Conservation (phyloP, 1,139 yeast species). For the Chernovozyma aurita region DNA sequence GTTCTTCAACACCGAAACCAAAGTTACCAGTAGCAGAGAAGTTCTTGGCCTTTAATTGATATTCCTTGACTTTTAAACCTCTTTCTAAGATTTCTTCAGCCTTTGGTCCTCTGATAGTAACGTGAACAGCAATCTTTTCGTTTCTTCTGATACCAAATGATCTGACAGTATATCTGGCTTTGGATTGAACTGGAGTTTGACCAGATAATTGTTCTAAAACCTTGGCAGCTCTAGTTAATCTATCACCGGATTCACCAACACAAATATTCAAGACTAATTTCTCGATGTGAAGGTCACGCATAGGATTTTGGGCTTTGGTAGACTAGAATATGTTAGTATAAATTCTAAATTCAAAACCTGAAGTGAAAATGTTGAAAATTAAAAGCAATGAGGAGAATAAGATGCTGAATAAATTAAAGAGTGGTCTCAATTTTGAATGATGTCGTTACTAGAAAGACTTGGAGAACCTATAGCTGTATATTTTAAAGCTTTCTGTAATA, state of each 20-base stretch:
- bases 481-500: no score
- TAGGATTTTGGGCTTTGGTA: conserved; percentile 52
- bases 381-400: background rate
- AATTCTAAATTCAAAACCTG: background rate
- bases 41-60: conserved; percentile 91
- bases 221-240: conserved; percentile 99
- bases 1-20: conserved; percentile 99
- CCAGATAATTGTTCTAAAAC: conserved; percentile 99
- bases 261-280: conserved; percentile 99
- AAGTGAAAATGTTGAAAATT: background rate
- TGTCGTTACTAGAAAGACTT: no score
- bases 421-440: no score
- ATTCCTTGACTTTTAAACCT: conserved; percentile 99
- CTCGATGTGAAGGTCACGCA: conserved; percentile 99
- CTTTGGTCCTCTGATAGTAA: conserved; percentile 99
- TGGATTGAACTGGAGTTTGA: conserved; percentile 99
- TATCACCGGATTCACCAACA: conserved; percentile 99
- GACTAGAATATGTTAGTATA: conserved; percentile 18
- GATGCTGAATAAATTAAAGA: background rate
- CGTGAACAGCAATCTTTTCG: conserved; percentile 99
- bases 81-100: conserved; percentile 99
- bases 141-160: conserved; percentile 99
- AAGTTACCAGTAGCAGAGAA: conserved; percentile 99
- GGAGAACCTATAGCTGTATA: no score
- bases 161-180: conserved; percentile 99